Base-by-base conservation (phyloP, 441 rosid species). In the Jatropha podagrica region DNA sequence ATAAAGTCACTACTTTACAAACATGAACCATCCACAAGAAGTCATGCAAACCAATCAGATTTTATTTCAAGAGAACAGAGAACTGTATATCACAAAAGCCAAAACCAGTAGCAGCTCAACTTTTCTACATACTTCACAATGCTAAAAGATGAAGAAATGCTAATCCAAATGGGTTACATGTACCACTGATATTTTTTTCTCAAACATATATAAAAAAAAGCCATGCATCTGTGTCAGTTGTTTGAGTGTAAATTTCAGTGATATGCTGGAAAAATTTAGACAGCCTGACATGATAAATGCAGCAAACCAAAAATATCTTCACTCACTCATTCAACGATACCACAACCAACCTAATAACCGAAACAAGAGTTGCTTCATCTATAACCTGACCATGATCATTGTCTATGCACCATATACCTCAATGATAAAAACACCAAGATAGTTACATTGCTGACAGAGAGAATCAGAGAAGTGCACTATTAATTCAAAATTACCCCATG, bases 401-500 rank as follows among this genome's bases (percentile, higher is more conserved):
- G 20, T 68, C 56, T 49, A 51, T 51, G 59, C 42, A 7, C n/a
- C 44, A 14, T 27, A 14, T 8, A 67, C 2, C 59, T 55, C 27
- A 69, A 32, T 4, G 40, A 69, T 7, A 32, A 69, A 42, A 69
- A 17, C 17, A 8, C 2, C 40, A 32, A 69, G 2, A 38, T 4
- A 48, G 3, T 27, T 13, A 27, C 42, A 68, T 17, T 38, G 61
- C 48, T 9, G 32, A 68, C 15, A 17, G 44, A 68, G 42, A n/a
- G 13, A 23, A 23, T 13, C 1, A 40, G 13, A 11, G 42, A 18
- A 15, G 27, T 27, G 12, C 18, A 61, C 42, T 4, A 15, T 9
- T 26, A 70, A 70, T 54, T 17, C 17, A 70, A 70, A 70, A 40
- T 70, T 77, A 86, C 87, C 87, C 86, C 23, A 80, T 64, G 20